Evolutionary conservation across 2,329 filamentous ascomycete species (phyloP), one percentile per base, ranked within the genome.

Genomic region (Cercospora canescens): DNA sequence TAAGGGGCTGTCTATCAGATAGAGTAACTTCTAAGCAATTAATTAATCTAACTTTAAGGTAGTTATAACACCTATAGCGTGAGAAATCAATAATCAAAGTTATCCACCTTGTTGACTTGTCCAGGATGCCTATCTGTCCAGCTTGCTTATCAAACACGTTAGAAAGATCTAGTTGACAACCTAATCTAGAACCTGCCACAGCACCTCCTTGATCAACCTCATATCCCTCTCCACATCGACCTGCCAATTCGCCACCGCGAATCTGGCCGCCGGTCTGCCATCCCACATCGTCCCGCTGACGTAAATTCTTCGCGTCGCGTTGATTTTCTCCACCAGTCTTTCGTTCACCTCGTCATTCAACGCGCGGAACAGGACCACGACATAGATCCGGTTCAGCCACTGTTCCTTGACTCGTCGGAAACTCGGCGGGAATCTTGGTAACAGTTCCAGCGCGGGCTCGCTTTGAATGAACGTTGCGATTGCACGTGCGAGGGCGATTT

Each of bases 171-270:
- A n/a, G n/a, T n/a, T n/a, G 41, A 18, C n/a, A 3, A 16, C 16
- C 28, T 16, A 56, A 35, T 56, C 52, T 6, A 62, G 14, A 9
- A 63, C 62, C 12, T 18, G 14, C 62, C 62, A 63, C 72, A 96
- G 77, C 3, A 94, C 88, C 5, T 83, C 80, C 67, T 81, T 84
- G 16, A 96, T 85, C n/a, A 92, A 76, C 21, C 79, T 80, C 66
- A 89, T 80, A 75, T 96, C 93, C 66, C 84, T 83, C 56, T 88
- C 83, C 0, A 89, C 83, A 73, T 94, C 84, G 1, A 91, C 89
- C 77, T 87, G 87, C 92, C 93, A 97, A 74, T 91, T 97, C 41
- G 91, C 90, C 48, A 97, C 88, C 0, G 94, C 94, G 71, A 97
- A 87, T n/a, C 94, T 85, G 67, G 89, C 90, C 8, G 94, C 94